These are phyloP conservation scores for Rhododendron simsii DNA, from an alignment of 148 eudicot genomes.

Conservation along the genomic window DNA sequence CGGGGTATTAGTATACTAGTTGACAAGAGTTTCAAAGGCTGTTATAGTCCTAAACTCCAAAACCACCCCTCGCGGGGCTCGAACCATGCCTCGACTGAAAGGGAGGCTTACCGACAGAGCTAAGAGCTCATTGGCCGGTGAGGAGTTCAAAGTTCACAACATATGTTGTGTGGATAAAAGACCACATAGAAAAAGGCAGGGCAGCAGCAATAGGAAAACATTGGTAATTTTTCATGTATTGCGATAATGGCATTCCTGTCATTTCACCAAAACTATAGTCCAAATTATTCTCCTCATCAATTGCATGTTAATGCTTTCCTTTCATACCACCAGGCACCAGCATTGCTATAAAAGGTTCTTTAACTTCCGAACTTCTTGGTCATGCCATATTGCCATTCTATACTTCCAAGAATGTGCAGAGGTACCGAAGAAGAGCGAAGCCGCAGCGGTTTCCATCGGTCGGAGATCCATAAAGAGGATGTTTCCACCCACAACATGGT, in stretches of 20 bases:
- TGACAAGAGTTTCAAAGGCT: accelerated
- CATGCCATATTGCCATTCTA: background rate
- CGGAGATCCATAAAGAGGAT: background rate
- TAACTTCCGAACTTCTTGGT: background rate
- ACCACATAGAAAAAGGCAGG: background rate
- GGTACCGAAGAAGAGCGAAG: slow-evolving; percentile 11
- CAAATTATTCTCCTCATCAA: background rate
- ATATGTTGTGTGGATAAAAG: background rate
- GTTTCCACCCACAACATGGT: background rate
- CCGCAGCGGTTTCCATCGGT: background rate
- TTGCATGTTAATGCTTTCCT: background rate
- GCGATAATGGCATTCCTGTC: background rate
- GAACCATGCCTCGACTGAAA: too few relatives aligned
- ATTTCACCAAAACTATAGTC: background rate
- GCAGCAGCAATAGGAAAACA: background rate
- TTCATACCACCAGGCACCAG: background rate
- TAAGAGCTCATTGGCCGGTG: too few relatives aligned
- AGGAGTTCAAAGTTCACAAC: background rate
- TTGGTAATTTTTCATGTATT: background rate
- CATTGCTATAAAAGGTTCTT: slow-evolving; percentile 4
- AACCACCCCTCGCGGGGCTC: too few relatives aligned
- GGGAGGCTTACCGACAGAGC: too few relatives aligned
- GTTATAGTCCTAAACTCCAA: too few relatives aligned
- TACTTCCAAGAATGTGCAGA: slow-evolving; percentile 16
- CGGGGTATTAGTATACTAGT: too few relatives aligned